Conservation (phyloP, 1,139 yeast species). For the Saccharomyces hybrid region DNA sequence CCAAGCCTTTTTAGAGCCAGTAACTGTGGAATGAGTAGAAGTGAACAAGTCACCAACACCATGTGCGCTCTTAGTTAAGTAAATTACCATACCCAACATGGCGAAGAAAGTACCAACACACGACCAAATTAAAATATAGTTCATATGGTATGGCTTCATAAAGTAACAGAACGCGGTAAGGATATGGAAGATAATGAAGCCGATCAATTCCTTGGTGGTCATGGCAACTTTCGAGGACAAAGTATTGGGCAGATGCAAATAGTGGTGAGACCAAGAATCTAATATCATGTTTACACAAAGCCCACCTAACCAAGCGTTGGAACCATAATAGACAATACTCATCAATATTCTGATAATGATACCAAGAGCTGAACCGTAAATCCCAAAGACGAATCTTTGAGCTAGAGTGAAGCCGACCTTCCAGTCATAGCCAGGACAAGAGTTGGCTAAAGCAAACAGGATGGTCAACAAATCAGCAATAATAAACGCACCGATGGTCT, state of each 20-base stretch:
- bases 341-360: slow-evolving; percentile 37
- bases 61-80: slow-evolving; percentile 29
- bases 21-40: slow-evolving; percentile 24
- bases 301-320: slow-evolving; percentile 39
- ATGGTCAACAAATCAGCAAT: slow-evolving; percentile 39
- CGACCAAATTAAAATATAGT: slow-evolving; percentile 34
- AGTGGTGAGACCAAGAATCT: slow-evolving; percentile 34
- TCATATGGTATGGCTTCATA: slow-evolving; percentile 35
- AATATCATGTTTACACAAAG: slow-evolving; percentile 34
- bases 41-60: slow-evolving; percentile 39
- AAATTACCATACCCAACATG: slow-evolving; percentile 38
- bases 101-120: slow-evolving; percentile 37
- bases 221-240: slow-evolving; percentile 33
- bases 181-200: slow-evolving; percentile 39
- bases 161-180: slow-evolving; percentile 35
- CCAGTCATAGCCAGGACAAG: slow-evolving; percentile 40
- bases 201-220: slow-evolving; percentile 37
- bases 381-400: slow-evolving; percentile 42
- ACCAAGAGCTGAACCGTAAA: slow-evolving; percentile 38
- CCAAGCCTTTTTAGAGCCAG: slow-evolving; percentile 35
- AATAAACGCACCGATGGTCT: slow-evolving; percentile 37
- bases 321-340: slow-evolving; percentile 38
- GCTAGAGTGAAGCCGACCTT: slow-evolving; percentile 42
- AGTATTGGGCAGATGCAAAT: slow-evolving; percentile 32
- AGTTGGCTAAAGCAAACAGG: slow-evolving; percentile 36